Percentiles rank a stretch among this genome's conserved stretches.
Evolutionary conservation across 2,329 filamentous ascomycete species (phyloP).

Genomic region (Aspergillus sojae): DNA sequence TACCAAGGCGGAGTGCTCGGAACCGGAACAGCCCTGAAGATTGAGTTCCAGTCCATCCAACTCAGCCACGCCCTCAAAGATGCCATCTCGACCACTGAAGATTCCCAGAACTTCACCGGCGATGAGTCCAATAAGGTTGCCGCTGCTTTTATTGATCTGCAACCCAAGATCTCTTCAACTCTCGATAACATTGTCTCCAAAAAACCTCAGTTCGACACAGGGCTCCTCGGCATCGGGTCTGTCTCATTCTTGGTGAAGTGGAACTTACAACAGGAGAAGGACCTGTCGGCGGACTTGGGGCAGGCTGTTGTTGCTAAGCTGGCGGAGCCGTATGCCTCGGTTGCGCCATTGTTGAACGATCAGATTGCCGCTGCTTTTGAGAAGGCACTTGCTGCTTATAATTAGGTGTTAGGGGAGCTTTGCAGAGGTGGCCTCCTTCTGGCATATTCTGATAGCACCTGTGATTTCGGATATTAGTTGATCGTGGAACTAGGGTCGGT

Average conservation of each 20-base stretch:
- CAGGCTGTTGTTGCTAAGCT: conserved; percentile 17
- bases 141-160: conserved; percentile 15
- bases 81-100: conserved; percentile 12
- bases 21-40: conserved; percentile 19
- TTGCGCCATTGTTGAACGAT: conserved; percentile 21
- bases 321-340: conserved; percentile 14
- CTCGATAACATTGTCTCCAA: conserved; percentile 22
- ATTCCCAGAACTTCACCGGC: conserved; percentile 20
- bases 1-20: conserved; percentile 20
- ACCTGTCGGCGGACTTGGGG: conserved; percentile 18
- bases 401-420: background rate
- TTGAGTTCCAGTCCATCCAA: conserved; percentile 17
- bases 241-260: conserved; percentile 21
- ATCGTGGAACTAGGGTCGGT: background rate
- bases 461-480: background rate
- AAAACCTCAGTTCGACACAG: conserved; percentile 22
- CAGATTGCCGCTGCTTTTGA: conserved; percentile 20
- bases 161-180: conserved; percentile 22
- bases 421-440: background rate
- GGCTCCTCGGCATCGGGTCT: conserved; percentile 20
- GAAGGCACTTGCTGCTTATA: conserved; percentile 19
- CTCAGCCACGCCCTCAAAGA: conserved; percentile 15
- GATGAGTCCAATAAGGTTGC: conserved; percentile 19
- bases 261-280: conserved; percentile 18
- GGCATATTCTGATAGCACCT: background rate